Conservation (phyloP, 805 yeast genomes). For the Yarrowia deformans region DNA sequence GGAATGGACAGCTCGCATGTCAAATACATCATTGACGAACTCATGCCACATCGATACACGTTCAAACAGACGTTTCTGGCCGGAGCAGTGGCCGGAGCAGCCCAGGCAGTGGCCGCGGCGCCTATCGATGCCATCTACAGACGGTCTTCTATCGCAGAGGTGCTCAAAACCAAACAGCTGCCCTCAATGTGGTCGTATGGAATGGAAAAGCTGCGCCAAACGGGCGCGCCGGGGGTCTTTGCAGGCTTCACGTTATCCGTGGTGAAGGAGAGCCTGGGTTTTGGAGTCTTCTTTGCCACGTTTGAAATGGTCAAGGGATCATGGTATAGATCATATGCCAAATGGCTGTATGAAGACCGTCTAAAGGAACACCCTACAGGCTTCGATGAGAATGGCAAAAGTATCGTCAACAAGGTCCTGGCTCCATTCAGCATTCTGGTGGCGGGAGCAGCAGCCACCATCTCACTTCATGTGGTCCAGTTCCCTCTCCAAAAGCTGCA, state of each 20-base stretch:
- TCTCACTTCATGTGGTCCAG: conserved; percentile 75
- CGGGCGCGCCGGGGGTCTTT: conserved; percentile 84
- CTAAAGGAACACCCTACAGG: conserved; percentile 32
- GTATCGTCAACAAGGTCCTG: conserved; percentile 47
- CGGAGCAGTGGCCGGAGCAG: conserved; percentile 85
- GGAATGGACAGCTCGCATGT: conserved; percentile 20
- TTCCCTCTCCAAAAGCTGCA: conserved; percentile 85
- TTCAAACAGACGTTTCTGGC: conserved; percentile 62
- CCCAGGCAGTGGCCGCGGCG: conserved; percentile 89
- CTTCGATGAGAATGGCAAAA: conserved; percentile 32
- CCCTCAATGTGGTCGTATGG: conserved; percentile 79
- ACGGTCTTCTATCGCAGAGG: conserved; percentile 76
- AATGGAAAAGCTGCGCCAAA: conserved; percentile 65
- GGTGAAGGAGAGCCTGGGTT: conserved; percentile 79
- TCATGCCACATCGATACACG: conserved; percentile 58
- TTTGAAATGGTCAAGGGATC: conserved; percentile 78
- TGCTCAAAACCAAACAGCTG: conserved; percentile 57
- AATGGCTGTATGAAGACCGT: conserved; percentile 15
- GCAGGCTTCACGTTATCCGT: conserved; percentile 86
- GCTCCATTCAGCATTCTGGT: conserved; percentile 72
- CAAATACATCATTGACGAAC: conserved; percentile 36
- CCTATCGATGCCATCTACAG: conserved; percentile 92
- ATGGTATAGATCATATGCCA: conserved; percentile 47
- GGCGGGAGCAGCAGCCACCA: conserved; percentile 90
- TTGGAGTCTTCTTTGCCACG: conserved; percentile 81